phyloP scores from a whole-genome alignment of 331 rosid genomes.

The Quercus lobata region DNA sequence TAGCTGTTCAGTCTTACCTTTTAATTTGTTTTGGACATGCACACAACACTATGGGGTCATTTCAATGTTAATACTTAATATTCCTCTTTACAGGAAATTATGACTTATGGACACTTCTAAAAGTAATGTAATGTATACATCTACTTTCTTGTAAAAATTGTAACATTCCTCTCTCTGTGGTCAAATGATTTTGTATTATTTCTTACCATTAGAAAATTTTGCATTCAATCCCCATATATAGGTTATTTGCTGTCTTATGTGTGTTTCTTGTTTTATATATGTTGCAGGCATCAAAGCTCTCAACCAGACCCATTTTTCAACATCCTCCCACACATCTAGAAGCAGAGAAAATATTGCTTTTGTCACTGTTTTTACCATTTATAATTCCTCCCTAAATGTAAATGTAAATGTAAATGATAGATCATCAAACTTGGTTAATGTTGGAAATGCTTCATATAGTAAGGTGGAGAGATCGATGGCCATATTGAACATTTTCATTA shows the following conservation, averaged over 20 bases:
- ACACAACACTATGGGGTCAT: background rate
- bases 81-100: background rate
- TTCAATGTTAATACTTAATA: background rate
- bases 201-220: background rate
- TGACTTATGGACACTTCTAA: background rate
- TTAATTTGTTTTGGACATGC: background rate
- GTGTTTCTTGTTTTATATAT: conserved; percentile 16
- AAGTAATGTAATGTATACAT: background rate
- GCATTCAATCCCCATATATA: background rate
- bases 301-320: conserved; percentile 44
- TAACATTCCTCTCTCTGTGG: background rate
- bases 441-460: conserved; percentile 63
- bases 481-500: conserved; percentile 59
- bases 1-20: background rate
- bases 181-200: background rate
- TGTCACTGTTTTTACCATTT: conserved; percentile 75
- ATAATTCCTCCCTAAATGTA: conserved; percentile 45
- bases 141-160: background rate
- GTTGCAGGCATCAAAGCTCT: conserved; percentile 76
- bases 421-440: conserved; percentile 40
- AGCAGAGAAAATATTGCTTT: conserved; percentile 39
- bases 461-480: conserved; percentile 81
- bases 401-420: conserved; percentile 29
- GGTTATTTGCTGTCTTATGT: background rate
- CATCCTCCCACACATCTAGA: conserved; percentile 26